Conservation (phyloP, 768 basidiomycete genomes). For the Boletus reticulatus region DNA sequence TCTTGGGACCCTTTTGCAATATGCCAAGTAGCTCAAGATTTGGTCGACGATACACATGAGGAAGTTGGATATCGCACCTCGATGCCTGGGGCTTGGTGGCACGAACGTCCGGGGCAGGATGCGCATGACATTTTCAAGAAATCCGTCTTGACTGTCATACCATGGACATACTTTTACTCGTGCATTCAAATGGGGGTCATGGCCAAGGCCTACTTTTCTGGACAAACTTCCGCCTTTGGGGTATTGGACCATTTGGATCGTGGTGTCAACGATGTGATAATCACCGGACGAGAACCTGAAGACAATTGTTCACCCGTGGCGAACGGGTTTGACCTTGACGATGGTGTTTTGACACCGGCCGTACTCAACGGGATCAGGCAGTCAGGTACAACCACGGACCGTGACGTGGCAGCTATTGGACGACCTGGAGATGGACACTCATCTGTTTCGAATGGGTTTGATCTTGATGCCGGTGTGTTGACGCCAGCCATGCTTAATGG, state of each 20-base stretch:
- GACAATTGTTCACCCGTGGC: neutral
- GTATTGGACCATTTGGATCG: neutral
- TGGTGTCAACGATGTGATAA: neutral
- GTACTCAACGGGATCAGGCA: neutral
- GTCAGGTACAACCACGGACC: neutral
- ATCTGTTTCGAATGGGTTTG: too few species aligned
- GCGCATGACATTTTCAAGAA: neutral
- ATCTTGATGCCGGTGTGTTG: neutral
- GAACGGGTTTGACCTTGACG: neutral
- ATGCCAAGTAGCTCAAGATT: neutral
- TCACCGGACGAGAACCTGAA: neutral
- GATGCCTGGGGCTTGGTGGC: constrained; percentile 7
- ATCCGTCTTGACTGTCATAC: neutral
- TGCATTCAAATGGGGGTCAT: neutral
- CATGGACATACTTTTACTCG: neutral
- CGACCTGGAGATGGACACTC: neutral
- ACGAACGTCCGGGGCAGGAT: neutral
- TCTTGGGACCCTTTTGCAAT: neutral
- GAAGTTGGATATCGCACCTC: neutral
- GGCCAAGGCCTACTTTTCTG: neutral
- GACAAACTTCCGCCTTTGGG: neutral
- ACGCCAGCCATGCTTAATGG: neutral
- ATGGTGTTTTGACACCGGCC: neutral
- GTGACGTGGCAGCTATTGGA: neutral
- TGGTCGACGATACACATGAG: neutral